Base-by-base conservation (phyloP, 2,329 filamentous ascomycete genomes). In the Tolypocladium album region DNA sequence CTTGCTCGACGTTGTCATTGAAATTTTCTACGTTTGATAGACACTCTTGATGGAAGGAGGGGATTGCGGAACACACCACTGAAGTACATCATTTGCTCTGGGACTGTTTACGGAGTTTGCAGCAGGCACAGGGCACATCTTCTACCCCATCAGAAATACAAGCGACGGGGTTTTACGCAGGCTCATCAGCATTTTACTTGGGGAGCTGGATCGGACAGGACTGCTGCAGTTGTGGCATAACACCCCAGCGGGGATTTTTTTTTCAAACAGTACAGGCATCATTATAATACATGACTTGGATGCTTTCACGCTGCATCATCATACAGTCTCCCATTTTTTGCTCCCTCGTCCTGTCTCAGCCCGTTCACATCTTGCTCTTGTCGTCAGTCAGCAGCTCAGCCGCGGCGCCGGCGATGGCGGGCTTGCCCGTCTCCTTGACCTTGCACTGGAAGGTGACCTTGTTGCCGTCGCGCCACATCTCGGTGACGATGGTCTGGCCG, bases 401-500 rank as follows among this genome's bases (percentile, higher is more conserved):
- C 38, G 88, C 92, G 7, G 87, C 92, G 24, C 88, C 89, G 34
- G 85, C 85, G 72, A 96, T 95, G 62, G 88, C 90, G 67, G 90
- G 78, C 82, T 95, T 96, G 69, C 92, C 92, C 59, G 92, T 96
- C 82, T 96, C 92, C 78, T 92, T 91, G 64, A 96, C 90, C 75
- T 86, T 92, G 59, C 85, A 84, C 81, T 95, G 90, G 82, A 96
- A 96, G 64, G 92, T 76, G 59, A 96, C 82, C 71, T 84, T 87
- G 68, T 82, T 83, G 56, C 86, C 87, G 69, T 95, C 90, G 78
- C 89, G 92, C 92, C 92, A 96, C 90, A 95, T 93, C 81, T 96
- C 91, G 8, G 91, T 96, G 63, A 89, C 82, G 60, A 96, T 81
- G n/a, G 90, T 96, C 82, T 96, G 88, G 17, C 91, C 91, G 0